A percentile compares a stretch with the other conserved stretches of the same genome.
These are phyloP conservation scores for Emmonsiellopsis sp. DNA, from an alignment of 2,329 filamentous ascomycete genomes.

Conservation along the genomic window DNA sequence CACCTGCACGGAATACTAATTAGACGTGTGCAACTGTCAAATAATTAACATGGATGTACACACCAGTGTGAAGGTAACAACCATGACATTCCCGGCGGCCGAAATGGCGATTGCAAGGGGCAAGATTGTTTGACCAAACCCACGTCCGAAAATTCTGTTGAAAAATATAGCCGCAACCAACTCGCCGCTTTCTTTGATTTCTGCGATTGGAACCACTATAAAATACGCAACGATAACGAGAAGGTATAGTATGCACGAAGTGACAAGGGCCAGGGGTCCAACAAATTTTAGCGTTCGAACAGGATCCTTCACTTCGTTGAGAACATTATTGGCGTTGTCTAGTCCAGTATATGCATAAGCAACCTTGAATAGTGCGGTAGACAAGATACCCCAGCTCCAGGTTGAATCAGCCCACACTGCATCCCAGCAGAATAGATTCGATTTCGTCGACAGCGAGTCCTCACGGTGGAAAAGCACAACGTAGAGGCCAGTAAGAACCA, in stretches of 20 bases:
- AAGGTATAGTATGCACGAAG: slow-evolving; percentile 56
- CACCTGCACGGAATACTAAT: slow-evolving; percentile 35
- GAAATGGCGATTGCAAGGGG: slow-evolving; percentile 59
- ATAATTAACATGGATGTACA: slow-evolving; percentile 14
- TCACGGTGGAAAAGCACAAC: slow-evolving; percentile 43
- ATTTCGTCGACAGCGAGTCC: slow-evolving; percentile 1
- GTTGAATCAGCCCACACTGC: slow-evolving; percentile 48
- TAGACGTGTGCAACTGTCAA: no score
- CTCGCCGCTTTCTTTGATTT: slow-evolving; percentile 58
- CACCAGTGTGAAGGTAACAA: slow-evolving; percentile 60
- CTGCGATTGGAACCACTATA: slow-evolving; percentile 56
- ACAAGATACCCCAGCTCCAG: slow-evolving; percentile 61
- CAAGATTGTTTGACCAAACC: slow-evolving; percentile 49
- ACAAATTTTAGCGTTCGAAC: slow-evolving; percentile 57
- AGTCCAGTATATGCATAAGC: slow-evolving; percentile 57
- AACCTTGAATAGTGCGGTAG: slow-evolving; percentile 53
- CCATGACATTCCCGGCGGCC: slow-evolving; percentile 63
- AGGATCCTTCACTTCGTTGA: slow-evolving; percentile 63
- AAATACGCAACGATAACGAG: slow-evolving; percentile 58
- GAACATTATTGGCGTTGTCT: slow-evolving; percentile 59
- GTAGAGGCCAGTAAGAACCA: slow-evolving; percentile 53
- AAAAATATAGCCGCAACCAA: slow-evolving; percentile 62
- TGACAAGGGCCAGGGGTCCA: slow-evolving; percentile 50
- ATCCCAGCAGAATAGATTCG: slow-evolving; percentile 31
- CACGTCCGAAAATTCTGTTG: slow-evolving; percentile 51